Conservation (phyloP, 345 rosid species). For the Arabis hirsuta region DNA sequence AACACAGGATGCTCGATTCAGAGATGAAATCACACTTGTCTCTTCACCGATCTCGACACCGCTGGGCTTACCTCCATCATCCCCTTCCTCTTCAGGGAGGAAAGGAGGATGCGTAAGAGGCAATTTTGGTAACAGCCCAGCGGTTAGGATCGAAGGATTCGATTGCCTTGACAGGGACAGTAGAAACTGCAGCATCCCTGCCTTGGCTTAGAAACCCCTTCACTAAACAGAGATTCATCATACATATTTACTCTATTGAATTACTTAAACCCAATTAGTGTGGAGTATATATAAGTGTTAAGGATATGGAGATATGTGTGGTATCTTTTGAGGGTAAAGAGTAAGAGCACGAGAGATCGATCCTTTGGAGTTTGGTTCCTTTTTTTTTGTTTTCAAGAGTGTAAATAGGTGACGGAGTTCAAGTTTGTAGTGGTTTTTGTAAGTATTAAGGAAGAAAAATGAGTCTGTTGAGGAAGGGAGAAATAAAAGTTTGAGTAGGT, state of each 20-base stretch:
- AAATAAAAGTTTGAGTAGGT: slow-evolving; percentile 25
- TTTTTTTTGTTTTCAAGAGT: slow-evolving; percentile 14
- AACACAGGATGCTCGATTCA: slow-evolving; percentile 86
- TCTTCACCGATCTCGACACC: slow-evolving; percentile 46
- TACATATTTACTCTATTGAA: slow-evolving; percentile 25
- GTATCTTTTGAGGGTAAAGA: background rate
- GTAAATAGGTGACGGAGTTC: slow-evolving; percentile 38
- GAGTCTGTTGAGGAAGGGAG: slow-evolving; percentile 10
- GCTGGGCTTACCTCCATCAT: slow-evolving; percentile 44
- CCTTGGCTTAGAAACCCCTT: slow-evolving; percentile 60
- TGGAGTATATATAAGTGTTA: slow-evolving; percentile 35
- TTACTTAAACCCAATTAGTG: slow-evolving; percentile 22
- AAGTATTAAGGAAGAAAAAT: slow-evolving; percentile 34
- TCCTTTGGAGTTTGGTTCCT: slow-evolving; percentile 8
- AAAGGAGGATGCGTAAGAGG: slow-evolving; percentile 73
- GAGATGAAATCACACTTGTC: slow-evolving; percentile 57
- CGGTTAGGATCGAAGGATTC: slow-evolving; percentile 87
- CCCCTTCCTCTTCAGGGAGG: slow-evolving; percentile 70
- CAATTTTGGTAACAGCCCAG: slow-evolving; percentile 90
- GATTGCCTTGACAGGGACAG: slow-evolving; percentile 95
- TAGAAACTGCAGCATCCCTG: slow-evolving; percentile 72
- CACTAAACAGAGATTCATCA: background rate
- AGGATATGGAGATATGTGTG: slow-evolving; percentile 28
- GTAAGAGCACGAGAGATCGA: slow-evolving; percentile 25
- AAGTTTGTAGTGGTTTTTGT: slow-evolving; percentile 36